Percentiles rank a stretch among this genome's conserved stretches.
Conservation (phyloP, 192 early-diverging fungal genomes). For the Mortierella hygrophila region DNA sequence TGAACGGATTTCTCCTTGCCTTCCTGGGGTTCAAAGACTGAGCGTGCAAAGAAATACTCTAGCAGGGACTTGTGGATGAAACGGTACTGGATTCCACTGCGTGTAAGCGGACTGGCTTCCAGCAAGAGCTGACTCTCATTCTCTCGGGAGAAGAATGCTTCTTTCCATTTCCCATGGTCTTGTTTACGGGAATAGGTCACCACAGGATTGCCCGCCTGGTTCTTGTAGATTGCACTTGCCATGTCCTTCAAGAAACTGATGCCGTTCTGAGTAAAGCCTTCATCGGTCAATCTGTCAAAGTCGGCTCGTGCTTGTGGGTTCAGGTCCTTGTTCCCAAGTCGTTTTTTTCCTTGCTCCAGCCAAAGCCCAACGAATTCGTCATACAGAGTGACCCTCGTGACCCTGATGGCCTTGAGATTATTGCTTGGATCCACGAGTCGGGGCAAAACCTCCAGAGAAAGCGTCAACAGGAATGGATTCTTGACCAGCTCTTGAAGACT, state of each 20-base stretch:
- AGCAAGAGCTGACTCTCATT: constrained; percentile 17
- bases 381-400: constrained; percentile 21
- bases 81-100: constrained; percentile 10
- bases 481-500: constrained; percentile 29
- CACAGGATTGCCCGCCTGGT: constrained; percentile 24
- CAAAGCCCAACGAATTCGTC: constrained; percentile 26
- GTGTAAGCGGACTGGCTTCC: background rate
- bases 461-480: constrained; percentile 30
- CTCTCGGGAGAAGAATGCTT: constrained; percentile 2
- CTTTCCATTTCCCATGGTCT: constrained; percentile 15
- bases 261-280: constrained; percentile 18
- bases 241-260: constrained; percentile 25
- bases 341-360: constrained; percentile 14
- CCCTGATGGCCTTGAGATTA: constrained; percentile 6
- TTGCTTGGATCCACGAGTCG: constrained; percentile 14
- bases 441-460: constrained; percentile 20
- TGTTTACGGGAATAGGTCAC: constrained; percentile 5
- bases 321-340: constrained; percentile 11
- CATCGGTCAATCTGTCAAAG: constrained; percentile 13
- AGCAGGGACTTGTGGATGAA: constrained; percentile 20
- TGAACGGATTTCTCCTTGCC: too few species aligned
- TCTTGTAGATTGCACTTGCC: constrained; percentile 18
- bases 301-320: constrained; percentile 6
- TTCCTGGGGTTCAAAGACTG: constrained; percentile 22
- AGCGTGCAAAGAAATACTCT: constrained; percentile 10